Evolutionary conservation across 2,329 filamentous ascomycete genomes (phyloP).

Genomic region (Scedosporium apiospermum): DNA sequence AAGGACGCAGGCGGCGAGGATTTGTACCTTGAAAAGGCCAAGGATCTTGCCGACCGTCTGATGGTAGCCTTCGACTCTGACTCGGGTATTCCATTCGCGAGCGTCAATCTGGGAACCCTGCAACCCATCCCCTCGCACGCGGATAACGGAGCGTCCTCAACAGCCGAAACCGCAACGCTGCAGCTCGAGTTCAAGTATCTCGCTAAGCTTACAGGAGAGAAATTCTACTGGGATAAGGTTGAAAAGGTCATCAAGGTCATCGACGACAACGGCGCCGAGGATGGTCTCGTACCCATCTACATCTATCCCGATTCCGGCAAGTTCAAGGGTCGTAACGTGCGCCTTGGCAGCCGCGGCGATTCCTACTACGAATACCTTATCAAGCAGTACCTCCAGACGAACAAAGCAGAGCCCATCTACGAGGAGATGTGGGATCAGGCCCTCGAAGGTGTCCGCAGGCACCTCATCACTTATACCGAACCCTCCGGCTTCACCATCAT

Average conservation of each 20-base stretch:
- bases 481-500: conserved; percentile 78
- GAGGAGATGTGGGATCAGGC: conserved; percentile 88
- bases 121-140: conserved; percentile 72
- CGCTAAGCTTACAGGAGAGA: conserved; percentile 86
- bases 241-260: conserved; percentile 89
- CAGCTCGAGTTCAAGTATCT: conserved; percentile 98
- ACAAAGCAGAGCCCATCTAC: conserved; percentile 76
- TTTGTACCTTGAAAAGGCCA: conserved; percentile 90
- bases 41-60: conserved; percentile 81
- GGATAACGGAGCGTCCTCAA: conserved; percentile 82
- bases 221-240: conserved; percentile 81
- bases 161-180: conserved; percentile 82
- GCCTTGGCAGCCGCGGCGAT: conserved; percentile 86
- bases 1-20: conserved; percentile 78
- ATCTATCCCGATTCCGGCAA: conserved; percentile 69
- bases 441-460: conserved; percentile 75
- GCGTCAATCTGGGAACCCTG: conserved; percentile 73
- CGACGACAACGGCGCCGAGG: conserved; percentile 68
- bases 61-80: conserved; percentile 79
- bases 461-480: conserved; percentile 82
- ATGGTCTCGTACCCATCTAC: conserved; percentile 86
- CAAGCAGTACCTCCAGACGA: conserved; percentile 95
- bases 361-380: conserved; percentile 99
- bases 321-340: conserved; percentile 79
- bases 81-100: conserved; percentile 83